phyloP scores from a whole-genome alignment of 2,329 filamentous ascomycete genomes.

The Fusarium humuli region DNA sequence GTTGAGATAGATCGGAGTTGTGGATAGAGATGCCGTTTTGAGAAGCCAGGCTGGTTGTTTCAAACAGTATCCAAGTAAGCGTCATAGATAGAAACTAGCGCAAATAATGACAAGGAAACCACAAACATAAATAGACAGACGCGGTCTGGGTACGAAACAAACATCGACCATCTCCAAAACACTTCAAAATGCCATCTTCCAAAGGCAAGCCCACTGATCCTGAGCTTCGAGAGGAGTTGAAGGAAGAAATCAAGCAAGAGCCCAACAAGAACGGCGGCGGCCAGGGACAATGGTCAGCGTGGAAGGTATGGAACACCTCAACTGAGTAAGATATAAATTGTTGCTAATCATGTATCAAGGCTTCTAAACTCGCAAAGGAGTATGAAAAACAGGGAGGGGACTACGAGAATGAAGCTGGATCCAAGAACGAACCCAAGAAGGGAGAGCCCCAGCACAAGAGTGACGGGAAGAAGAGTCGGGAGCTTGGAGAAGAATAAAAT shows the following conservation, averaged over 20 bases:
- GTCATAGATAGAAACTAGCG: neutral
- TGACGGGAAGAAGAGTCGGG: neutral
- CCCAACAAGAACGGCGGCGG: neutral
- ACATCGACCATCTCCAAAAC: too few species aligned
- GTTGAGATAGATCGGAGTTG: rapidly evolving
- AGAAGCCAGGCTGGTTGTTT: too few species aligned
- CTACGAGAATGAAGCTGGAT: neutral
- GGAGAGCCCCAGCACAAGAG: neutral
- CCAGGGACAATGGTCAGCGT: neutral
- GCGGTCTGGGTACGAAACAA: rapidly evolving
- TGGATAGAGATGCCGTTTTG: neutral
- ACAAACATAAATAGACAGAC: too few species aligned
- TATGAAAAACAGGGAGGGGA: neutral
- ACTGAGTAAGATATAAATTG: rapidly evolving
- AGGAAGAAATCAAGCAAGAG: neutral
- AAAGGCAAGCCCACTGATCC: neutral
- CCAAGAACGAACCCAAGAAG: neutral
- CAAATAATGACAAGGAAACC: rapidly evolving
- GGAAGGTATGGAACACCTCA: neutral
- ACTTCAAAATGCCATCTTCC: neutral
- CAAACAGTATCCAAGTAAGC: neutral
- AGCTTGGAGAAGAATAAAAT: neutral
- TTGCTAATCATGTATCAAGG: neutral
- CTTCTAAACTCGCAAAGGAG: neutral
- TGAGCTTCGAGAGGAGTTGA: neutral